Conservation (phyloP, 2,329 filamentous ascomycete species). For the Trichophyton schoenleinii region DNA sequence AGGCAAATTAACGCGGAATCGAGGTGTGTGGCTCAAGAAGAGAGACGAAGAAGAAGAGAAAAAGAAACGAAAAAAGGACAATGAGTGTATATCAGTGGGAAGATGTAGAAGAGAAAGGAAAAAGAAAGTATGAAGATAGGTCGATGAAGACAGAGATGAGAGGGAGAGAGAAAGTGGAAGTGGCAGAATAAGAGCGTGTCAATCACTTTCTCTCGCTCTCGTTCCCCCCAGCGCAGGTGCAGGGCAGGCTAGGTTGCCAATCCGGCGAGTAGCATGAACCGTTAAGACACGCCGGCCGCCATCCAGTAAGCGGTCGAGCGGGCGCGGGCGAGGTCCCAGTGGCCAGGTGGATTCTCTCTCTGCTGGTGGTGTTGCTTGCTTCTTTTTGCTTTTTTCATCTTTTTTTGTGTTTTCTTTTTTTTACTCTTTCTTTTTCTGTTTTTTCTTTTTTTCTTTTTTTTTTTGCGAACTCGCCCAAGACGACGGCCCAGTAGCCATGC, state of each 20-base stretch:
- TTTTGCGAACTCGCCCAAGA: not conserved
- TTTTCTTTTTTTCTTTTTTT: not conserved
- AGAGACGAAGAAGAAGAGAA: slow-evolving; percentile 6
- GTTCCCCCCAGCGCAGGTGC: not conserved
- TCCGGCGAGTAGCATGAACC: slow-evolving; percentile 7
- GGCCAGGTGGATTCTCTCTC: not conserved
- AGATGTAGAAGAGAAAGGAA: slow-evolving; percentile 12
- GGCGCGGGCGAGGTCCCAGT: slow-evolving; percentile 2
- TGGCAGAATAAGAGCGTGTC: not conserved
- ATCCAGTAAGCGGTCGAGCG: not conserved
- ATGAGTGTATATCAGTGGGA: slow-evolving; percentile 1
- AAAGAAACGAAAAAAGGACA: not conserved
- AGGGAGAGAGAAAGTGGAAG: not conserved
- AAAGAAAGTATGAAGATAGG: slow-evolving; percentile 8
- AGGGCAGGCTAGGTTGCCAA: slow-evolving; percentile 1
- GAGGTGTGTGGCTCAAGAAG: slow-evolving; percentile 7
- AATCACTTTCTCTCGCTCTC: not conserved
- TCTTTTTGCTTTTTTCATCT: not conserved
- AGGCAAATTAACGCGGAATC: not conserved
- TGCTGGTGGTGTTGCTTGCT: not conserved
- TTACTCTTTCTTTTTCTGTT: not conserved
- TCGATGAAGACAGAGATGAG: slow-evolving; percentile 9
- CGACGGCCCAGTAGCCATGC: slow-evolving; percentile 4
- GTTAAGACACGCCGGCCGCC: slow-evolving; percentile 3
- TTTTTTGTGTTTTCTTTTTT: not conserved